Evolutionary conservation across 164 flowering plant genomes (phyloP).

Genomic region (Platanus orientalis): DNA sequence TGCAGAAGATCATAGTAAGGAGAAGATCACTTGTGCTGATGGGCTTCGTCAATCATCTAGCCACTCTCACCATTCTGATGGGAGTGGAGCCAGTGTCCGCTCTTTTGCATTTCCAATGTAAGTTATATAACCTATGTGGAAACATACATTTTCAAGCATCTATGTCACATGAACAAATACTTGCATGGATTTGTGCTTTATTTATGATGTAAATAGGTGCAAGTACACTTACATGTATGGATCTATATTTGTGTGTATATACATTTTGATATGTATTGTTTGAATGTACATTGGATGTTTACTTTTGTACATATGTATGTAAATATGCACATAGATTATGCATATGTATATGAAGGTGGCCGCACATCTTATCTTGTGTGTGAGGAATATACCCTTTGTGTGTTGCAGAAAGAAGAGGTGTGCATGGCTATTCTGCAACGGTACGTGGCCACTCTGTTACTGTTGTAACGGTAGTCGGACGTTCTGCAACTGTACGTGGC

Average conservation of each 20-base stretch:
- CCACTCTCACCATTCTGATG: constrained; percentile 36
- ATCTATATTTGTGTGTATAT: too few species aligned
- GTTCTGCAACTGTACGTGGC: constrained; percentile 19
- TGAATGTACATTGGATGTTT: too few species aligned
- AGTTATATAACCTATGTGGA: constrained; percentile 15
- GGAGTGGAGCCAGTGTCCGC: constrained; percentile 29
- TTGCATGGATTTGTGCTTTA: too few species aligned
- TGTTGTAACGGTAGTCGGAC: constrained; percentile 22
- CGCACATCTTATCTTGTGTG: constrained; percentile 8
- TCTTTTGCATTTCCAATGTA: constrained; percentile 67
- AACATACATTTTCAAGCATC: too few species aligned
- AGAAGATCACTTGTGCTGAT: neutral
- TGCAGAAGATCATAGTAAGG: constrained; percentile 9
- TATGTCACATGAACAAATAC: too few species aligned
- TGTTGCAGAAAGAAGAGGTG: constrained; percentile 27
- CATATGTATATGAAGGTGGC: constrained; percentile 1
- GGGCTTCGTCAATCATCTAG: constrained; percentile 15
- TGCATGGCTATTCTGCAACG: constrained; percentile 18
- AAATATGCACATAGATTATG: too few species aligned
- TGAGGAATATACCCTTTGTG: constrained; percentile 21
- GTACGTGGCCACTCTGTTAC: constrained; percentile 19
- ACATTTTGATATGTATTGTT: too few species aligned
- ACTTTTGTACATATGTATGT: neutral
- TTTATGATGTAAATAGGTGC: too few species aligned
- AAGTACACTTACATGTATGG: too few species aligned